Percentiles rank a stretch among this genome's conserved stretches.
Conservation (phyloP, 2,329 filamentous ascomycete species). For the Fusarium decemcellulare region DNA sequence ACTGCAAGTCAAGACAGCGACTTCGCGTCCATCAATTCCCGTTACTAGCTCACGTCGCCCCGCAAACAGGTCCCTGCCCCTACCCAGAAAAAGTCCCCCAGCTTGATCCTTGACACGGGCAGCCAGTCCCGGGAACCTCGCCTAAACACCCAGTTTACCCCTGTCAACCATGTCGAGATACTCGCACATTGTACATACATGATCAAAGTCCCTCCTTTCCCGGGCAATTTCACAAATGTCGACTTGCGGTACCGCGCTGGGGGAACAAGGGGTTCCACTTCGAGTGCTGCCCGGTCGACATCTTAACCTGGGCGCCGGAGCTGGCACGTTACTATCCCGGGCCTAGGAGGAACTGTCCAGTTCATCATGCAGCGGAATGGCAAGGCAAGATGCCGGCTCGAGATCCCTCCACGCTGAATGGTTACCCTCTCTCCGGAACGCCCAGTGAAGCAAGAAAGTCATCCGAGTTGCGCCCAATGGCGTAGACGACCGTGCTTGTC, state of each 20-base stretch:
- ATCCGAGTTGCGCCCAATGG: not conserved
- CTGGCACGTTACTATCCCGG: not conserved
- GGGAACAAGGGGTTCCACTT: not conserved
- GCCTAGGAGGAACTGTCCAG: slow-evolving; percentile 6
- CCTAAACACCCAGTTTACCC: not conserved
- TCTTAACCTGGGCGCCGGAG: not conserved
- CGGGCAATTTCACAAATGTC: slow-evolving; percentile 3
- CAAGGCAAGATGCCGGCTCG: slow-evolving; percentile 2
- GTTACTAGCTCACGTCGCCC: slow-evolving; percentile 1
- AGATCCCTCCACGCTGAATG: slow-evolving; percentile 8
- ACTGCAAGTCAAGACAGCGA: not conserved
- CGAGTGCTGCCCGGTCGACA: not conserved
- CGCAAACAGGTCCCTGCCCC: slow-evolving; percentile 12
- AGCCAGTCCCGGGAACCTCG: slow-evolving; percentile 6
- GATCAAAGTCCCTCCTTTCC: not conserved
- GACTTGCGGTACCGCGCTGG: slow-evolving; percentile 7
- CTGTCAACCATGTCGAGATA: not conserved
- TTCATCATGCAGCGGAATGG: slow-evolving; percentile 29
- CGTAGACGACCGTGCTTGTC: not conserved
- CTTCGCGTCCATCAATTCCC: slow-evolving; percentile 13
- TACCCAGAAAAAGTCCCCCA: not conserved
- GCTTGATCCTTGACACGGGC: not conserved
- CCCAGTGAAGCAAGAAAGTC: slow-evolving; percentile 10
- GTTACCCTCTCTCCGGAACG: slow-evolving; percentile 22
- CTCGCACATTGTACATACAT: not conserved